Evolutionary conservation across 371 early-diverging fungal species (phyloP).

Genomic region (Batkoa obscura): DNA sequence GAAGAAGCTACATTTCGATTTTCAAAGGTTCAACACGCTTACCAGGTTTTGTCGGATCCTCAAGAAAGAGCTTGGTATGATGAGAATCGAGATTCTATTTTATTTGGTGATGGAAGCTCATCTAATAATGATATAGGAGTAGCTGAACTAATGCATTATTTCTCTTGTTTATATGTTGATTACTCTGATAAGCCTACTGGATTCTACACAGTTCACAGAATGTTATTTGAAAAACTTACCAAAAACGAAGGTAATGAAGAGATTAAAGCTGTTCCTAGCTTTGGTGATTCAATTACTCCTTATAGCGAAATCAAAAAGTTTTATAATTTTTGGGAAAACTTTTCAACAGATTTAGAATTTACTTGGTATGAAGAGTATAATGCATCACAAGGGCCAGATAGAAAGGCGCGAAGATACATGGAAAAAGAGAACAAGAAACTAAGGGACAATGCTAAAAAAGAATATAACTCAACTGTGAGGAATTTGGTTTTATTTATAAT

Average conservation of each 20-base stretch:
- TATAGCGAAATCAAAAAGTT: constrained; percentile 21
- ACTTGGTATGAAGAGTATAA: constrained; percentile 77
- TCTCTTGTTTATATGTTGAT: constrained; percentile 23
- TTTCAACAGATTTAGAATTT: constrained; percentile 62
- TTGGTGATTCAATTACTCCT: not conserved
- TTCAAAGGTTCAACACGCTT: constrained; percentile 73
- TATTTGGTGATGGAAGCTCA: constrained; percentile 26
- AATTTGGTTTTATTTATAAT: constrained; percentile 30
- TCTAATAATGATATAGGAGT: constrained; percentile 13
- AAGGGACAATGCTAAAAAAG: constrained; percentile 60
- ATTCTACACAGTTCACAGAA: constrained; percentile 64
- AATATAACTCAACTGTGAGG: constrained; percentile 68
- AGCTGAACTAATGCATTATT: constrained; percentile 8
- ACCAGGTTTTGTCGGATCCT: constrained; percentile 68
- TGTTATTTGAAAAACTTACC: constrained; percentile 64
- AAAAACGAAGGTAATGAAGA: constrained; percentile 13
- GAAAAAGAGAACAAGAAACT: constrained; percentile 80
- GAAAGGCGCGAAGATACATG: constrained; percentile 61
- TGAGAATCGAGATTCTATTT: constrained; percentile 58
- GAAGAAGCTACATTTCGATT: constrained; percentile 76
- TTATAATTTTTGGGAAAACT: constrained; percentile 57
- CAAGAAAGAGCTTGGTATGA: constrained; percentile 89
- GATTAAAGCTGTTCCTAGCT: too few species aligned
- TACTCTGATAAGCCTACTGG: constrained; percentile 48
- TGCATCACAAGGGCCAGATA: constrained; percentile 62